A percentile compares a stretch with the other conserved stretches of the same genome.
These are phyloP conservation scores for Neoboletus magnificus DNA, from an alignment of 768 basidiomycete species.

Conservation along the genomic window DNA sequence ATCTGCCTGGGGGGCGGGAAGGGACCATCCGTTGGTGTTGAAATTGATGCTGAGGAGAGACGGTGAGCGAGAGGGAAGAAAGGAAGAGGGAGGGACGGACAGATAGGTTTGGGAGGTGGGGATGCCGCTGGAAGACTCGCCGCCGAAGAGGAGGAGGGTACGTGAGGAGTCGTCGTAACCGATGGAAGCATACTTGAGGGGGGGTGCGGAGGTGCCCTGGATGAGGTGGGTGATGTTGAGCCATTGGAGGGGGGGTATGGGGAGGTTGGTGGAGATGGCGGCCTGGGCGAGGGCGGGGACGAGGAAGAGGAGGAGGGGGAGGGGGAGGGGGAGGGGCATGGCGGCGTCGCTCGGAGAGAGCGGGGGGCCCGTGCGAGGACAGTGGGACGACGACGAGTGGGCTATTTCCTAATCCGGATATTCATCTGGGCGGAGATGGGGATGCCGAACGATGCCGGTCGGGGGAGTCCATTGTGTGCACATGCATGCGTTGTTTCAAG, in stretches of 20 bases:
- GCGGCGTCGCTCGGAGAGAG: conserved; percentile 24
- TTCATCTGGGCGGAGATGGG: conserved; percentile 2
- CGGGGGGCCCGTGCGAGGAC: conserved; percentile 20
- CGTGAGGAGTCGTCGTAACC: conserved; percentile 51
- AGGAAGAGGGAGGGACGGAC: conserved; percentile 37
- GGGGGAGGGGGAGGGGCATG: conserved; percentile 2
- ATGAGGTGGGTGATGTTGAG: conserved; percentile 63
- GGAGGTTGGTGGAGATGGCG: conserved; percentile 48
- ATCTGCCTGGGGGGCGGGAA: conserved; percentile 49
- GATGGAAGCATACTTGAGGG: conserved; percentile 69
- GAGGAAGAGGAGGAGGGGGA: conserved; percentile 13
- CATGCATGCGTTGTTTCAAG: background rate
- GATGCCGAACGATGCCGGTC: conserved; percentile 13
- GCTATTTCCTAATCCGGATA: conserved; percentile 11
- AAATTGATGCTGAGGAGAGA: conserved; percentile 53
- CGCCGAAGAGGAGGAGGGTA: conserved; percentile 70
- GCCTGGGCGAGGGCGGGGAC: conserved; percentile 38
- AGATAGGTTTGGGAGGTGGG: conserved; percentile 64
- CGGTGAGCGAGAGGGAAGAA: conserved; percentile 1
- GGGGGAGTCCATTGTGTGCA: background rate
- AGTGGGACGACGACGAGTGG: conserved; percentile 8
- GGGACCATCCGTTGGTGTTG: conserved; percentile 56
- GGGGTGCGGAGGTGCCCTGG: conserved; percentile 51
- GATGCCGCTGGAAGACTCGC: conserved; percentile 64
- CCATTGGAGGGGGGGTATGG: conserved; percentile 50